Evolutionary conservation across 768 basidiomycete species (phyloP), one percentile per base, ranked within the genome.

Genomic region (Mycena haematopus): DNA sequence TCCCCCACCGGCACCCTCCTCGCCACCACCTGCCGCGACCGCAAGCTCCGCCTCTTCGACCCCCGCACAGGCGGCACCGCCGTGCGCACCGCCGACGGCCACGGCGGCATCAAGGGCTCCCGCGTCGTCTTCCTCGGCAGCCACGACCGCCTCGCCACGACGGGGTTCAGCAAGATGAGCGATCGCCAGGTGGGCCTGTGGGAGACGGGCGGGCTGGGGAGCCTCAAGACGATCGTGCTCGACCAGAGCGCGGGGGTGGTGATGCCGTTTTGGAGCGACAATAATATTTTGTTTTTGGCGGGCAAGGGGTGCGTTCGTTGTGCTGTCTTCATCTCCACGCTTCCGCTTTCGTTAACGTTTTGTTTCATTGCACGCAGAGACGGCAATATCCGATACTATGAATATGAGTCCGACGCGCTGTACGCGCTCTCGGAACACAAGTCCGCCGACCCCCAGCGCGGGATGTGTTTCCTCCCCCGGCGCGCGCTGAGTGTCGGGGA

Each of bases 191-290:
- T 95, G 35, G 82, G 80, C 56, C 77, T 99, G 45, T 99, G 96
- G 96, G 95, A 99, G 72, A 86, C 92, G 2, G 85, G 88, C 11
- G 81, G 86, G 17, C 75, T 99, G 56, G 80, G 75, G 42, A 94
- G 86, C 72, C 68, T 95, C 50, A 52, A 52, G 50, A 52, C 50
- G 9, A 35, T 52, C 21, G 33, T 35, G 10, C 50, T 35, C 50
- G 50, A 52, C 50, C 50, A 52, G 50, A 33, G n/a, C 33, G 50
- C 33, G 3, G 31, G 50, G 10, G 50, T 52, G n/a, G 19, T 52
- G 45, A 99, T 99, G 95, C 96, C 96, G 2, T 97, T 97, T 87
- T 99, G 93, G 89, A 88, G 86, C 44, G 95, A 96, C 68, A 98
- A 96, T 74, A 91, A 92, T 68, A 91, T 97, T 56, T 78, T 95